Percentiles rank a stretch among this genome's conserved stretches.
Evolutionary conservation across 345 rosid genomes (phyloP).

Genomic region (Clausena lansium): DNA sequence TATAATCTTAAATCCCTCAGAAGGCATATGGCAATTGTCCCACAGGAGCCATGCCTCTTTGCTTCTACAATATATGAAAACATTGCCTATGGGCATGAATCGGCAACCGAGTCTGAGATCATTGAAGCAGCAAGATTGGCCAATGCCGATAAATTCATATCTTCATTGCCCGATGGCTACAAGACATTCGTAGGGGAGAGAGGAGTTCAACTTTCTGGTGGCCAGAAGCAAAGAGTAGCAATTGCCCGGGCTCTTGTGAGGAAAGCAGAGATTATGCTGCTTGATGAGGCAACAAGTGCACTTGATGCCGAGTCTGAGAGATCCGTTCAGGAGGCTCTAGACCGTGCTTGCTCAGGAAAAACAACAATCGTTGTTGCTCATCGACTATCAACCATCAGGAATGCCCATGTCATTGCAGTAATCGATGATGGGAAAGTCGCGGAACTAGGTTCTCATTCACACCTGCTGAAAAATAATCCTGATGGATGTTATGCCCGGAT

Average conservation of each 20-base stretch:
- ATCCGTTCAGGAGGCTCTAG: conserved; percentile 90
- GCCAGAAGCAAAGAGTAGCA: conserved; percentile 90
- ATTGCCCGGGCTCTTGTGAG: conserved; percentile 80
- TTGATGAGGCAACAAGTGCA: conserved; percentile 97
- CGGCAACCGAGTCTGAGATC: conserved; percentile 84
- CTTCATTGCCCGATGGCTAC: conserved; percentile 78
- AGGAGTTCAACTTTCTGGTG: conserved; percentile 95
- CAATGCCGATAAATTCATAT: conserved; percentile 88
- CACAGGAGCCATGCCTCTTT: conserved; percentile 94
- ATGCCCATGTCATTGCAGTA: conserved; percentile 82
- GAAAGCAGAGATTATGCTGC: conserved; percentile 86
- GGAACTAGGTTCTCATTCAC: conserved; percentile 91
- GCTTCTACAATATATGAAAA: conserved; percentile 80
- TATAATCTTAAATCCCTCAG: conserved; percentile 90
- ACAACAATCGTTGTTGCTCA: conserved; percentile 92
- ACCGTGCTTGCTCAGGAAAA: conserved; percentile 87
- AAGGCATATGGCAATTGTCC: conserved; percentile 87
- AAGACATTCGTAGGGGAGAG: conserved; percentile 84
- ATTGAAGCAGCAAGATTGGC: conserved; percentile 89
- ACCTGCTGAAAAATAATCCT: conserved; percentile 74
- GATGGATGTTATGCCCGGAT: conserved; percentile 88
- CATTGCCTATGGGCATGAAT: conserved; percentile 88
- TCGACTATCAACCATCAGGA: conserved; percentile 80
- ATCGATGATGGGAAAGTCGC: conserved; percentile 95
- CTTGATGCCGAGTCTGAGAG: conserved; percentile 92